Conservation (phyloP, 192 early-diverging fungal genomes). For the Coemansia sp. region DNA sequence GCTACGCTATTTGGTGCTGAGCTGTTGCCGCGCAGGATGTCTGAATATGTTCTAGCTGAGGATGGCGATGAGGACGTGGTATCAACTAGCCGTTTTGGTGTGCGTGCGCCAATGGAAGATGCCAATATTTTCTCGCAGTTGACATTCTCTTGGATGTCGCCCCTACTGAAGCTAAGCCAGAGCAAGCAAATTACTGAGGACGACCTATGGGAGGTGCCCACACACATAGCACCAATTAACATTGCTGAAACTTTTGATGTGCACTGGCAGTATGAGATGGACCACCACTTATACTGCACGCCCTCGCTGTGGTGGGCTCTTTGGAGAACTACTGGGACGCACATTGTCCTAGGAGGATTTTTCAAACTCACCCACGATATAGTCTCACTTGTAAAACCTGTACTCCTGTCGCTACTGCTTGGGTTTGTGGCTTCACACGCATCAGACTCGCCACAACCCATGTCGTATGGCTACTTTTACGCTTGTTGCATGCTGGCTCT, state of each 20-base stretch:
- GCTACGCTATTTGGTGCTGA: conserved; percentile 11
- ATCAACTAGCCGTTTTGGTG: conserved; percentile 6
- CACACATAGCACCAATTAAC: conserved; percentile 58
- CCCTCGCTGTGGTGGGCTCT: conserved; percentile 75
- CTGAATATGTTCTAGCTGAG: conserved; percentile 14
- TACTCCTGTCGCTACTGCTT: conserved; percentile 73
- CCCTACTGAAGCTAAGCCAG: conserved; percentile 75
- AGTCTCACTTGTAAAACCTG: conserved; percentile 76
- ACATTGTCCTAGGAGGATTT: conserved; percentile 70
- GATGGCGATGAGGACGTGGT: not conserved
- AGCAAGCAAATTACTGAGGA: conserved; percentile 67
- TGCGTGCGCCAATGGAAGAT: conserved; percentile 67
- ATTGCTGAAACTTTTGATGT: conserved; percentile 68
- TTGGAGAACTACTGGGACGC: conserved; percentile 60
- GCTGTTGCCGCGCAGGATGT: conserved; percentile 22
- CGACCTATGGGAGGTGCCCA: conserved; percentile 75
- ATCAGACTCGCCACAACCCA: conserved; percentile 56
- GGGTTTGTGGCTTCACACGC: conserved; percentile 48
- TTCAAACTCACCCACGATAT: conserved; percentile 79
- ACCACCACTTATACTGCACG: conserved; percentile 24
- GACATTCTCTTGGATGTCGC: conserved; percentile 87
- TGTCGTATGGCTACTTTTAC: conserved; percentile 78
- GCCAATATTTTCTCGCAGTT: conserved; percentile 81
- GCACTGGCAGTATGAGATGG: conserved; percentile 70
- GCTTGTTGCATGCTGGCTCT: conserved; percentile 76